These are phyloP conservation scores for Platismatia glauca DNA, from an alignment of 495 filamentous ascomycete genomes.

Conservation along the genomic window DNA sequence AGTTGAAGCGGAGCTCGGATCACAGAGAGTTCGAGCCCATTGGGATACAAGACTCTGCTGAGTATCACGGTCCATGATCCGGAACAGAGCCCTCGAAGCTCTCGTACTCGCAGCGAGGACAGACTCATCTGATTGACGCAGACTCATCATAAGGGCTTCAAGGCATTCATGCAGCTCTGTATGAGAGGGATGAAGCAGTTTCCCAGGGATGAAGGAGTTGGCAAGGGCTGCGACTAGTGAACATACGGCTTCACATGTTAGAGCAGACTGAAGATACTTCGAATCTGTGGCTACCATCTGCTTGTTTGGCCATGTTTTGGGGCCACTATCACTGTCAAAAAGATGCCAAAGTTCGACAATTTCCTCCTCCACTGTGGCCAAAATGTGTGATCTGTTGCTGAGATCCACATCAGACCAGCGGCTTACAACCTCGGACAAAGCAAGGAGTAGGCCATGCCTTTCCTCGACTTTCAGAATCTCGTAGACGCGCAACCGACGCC, in stretches of 20 bases:
- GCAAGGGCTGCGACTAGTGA: conserved; percentile 12
- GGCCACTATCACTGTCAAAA: background rate
- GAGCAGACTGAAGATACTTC: background rate
- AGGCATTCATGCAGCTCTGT: background rate
- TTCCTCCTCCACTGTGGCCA: background rate
- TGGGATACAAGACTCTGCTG: background rate
- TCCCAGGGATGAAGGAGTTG: background rate
- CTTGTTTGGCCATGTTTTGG: background rate
- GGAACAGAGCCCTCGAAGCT: background rate
- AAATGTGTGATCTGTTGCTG: background rate
- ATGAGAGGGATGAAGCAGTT: background rate
- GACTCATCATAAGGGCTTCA: conserved; percentile 1
- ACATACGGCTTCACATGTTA: conserved; percentile 11
- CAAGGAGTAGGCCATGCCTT: conserved; percentile 17
- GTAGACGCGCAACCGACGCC: background rate
- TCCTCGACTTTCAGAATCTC: background rate
- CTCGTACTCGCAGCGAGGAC: conserved; percentile 4
- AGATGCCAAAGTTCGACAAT: background rate
- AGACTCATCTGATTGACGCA: background rate
- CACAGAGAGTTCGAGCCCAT: background rate
- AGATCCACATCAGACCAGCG: background rate
- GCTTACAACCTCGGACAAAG: conserved; percentile 10
- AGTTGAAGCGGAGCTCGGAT: background rate
- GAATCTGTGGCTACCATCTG: background rate
- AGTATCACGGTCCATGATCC: background rate